phyloP scores from a whole-genome alignment of 805 yeast genomes.

The Vanderwaltozyma polyspora region DNA sequence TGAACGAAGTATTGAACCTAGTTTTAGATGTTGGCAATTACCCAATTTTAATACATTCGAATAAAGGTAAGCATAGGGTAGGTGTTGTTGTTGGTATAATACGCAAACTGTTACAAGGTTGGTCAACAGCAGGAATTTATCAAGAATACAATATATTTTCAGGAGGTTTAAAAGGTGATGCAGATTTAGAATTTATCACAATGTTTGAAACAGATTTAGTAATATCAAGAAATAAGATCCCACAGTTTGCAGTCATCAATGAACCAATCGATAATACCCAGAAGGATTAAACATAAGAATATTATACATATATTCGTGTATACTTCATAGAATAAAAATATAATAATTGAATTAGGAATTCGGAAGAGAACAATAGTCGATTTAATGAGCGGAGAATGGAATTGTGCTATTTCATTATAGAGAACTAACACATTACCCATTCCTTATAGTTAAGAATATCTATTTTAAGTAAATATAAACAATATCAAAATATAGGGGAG shows the following conservation, averaged over 20 bases:
- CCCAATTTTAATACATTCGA: slow-evolving; percentile 84
- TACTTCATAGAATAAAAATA: too few relatives aligned
- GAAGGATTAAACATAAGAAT: too few relatives aligned
- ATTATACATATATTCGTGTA: not conserved
- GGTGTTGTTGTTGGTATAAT: slow-evolving; percentile 90
- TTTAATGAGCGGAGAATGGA: too few relatives aligned
- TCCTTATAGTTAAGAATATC: too few relatives aligned
- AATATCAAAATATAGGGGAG: too few relatives aligned
- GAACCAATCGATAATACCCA: not conserved
- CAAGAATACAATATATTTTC: slow-evolving; percentile 92
- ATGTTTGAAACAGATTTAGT: slow-evolving; percentile 55
- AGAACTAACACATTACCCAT: too few relatives aligned
- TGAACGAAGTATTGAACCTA: slow-evolving; percentile 45
- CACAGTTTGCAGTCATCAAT: slow-evolving; percentile 44
- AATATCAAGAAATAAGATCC: slow-evolving; percentile 39
- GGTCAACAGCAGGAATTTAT: slow-evolving; percentile 87
- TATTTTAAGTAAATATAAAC: too few relatives aligned
- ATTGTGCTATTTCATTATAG: too few relatives aligned
- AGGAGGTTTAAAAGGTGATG: slow-evolving; percentile 76
- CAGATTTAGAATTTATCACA: slow-evolving; percentile 84
- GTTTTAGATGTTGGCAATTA: slow-evolving; percentile 57
- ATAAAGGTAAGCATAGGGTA: slow-evolving; percentile 94
- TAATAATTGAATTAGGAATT: too few relatives aligned
- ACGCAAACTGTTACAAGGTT: slow-evolving; percentile 76
- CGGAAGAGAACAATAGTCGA: too few relatives aligned